phyloP scores from a whole-genome alignment of 164 flowering plant species.

The Magnolia sinica region DNA sequence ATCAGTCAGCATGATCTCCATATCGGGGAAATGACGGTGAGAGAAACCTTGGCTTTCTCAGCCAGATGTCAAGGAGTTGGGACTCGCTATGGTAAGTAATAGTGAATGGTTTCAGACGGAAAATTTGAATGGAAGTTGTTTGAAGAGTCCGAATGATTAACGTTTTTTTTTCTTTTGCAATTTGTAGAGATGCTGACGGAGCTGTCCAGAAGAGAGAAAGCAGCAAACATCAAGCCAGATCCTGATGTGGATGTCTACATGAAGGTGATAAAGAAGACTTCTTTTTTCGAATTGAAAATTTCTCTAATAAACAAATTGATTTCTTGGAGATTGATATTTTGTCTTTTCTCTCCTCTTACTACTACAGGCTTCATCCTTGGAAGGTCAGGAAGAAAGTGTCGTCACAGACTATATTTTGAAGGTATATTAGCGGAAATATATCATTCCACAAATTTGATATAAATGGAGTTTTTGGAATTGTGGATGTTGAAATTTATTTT shows the following conservation, averaged over 20 bases:
- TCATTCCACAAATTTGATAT: not conserved
- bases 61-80: constrained; percentile 69
- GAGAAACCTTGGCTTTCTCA: constrained; percentile 55
- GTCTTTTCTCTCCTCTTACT: constrained; percentile 1
- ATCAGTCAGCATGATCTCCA: constrained; percentile 62
- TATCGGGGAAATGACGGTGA: constrained; percentile 56
- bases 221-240: constrained; percentile 37
- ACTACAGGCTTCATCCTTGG: constrained; percentile 25
- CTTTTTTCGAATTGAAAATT: not conserved
- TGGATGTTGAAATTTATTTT: not conserved
- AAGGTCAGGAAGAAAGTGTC: constrained; percentile 26
- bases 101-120: not conserved
- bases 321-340: not conserved
- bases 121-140: not conserved
- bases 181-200: constrained; percentile 30
- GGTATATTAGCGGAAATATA: constrained; percentile 6
- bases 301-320: not conserved
- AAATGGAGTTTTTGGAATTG: too few species aligned
- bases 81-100: constrained; percentile 33
- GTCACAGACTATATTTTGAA: constrained; percentile 26
- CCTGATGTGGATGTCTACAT: constrained; percentile 30
- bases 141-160: not conserved
- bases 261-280: not conserved
- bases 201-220: constrained; percentile 34
- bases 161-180: not conserved